phyloP scores from a whole-genome alignment of 2,329 filamentous ascomycete species.

The Cladosporium sp. region DNA sequence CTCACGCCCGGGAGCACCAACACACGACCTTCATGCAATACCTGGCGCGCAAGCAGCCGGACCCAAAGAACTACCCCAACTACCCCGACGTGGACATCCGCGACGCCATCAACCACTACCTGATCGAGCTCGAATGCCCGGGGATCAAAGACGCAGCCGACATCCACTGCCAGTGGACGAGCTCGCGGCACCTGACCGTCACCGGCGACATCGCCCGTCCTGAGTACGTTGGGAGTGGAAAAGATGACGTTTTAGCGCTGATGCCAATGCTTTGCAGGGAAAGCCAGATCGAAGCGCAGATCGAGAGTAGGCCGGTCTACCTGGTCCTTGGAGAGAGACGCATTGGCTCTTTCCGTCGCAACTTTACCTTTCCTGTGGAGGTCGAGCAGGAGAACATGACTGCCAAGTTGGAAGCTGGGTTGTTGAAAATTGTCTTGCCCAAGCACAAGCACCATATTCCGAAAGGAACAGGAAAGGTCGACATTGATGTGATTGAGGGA shows the following conservation, averaged over 20 bases:
- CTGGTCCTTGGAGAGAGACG: slow-evolving; percentile 10
- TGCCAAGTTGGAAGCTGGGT: slow-evolving; percentile 11
- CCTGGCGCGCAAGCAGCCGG: slow-evolving; percentile 13
- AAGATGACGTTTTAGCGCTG: slow-evolving; percentile 5
- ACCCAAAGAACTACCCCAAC: slow-evolving; percentile 15
- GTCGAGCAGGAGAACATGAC: slow-evolving; percentile 14
- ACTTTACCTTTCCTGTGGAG: slow-evolving; percentile 17
- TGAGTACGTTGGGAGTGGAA: background rate
- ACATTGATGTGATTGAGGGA: slow-evolving; percentile 11
- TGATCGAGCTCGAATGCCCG: slow-evolving; percentile 17
- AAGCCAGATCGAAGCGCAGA: background rate
- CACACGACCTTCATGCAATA: slow-evolving; percentile 15
- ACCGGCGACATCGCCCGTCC: slow-evolving; percentile 9
- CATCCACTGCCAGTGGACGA: slow-evolving; percentile 16
- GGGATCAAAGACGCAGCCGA: slow-evolving; percentile 15
- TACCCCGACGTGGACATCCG: slow-evolving; percentile 19
- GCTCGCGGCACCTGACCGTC: slow-evolving; percentile 10
- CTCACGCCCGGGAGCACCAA: slow-evolving; percentile 17
- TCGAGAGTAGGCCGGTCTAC: slow-evolving; percentile 1
- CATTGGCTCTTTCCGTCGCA: slow-evolving; percentile 15
- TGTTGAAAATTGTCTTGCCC: slow-evolving; percentile 12
- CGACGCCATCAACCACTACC: slow-evolving; percentile 14
- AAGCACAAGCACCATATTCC: slow-evolving; percentile 15
- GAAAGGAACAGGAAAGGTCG: slow-evolving; percentile 14
- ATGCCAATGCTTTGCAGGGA: slow-evolving; percentile 7